phyloP scores from a whole-genome alignment of 176 grass and related monocot genomes.

The Bromus sterilis region DNA sequence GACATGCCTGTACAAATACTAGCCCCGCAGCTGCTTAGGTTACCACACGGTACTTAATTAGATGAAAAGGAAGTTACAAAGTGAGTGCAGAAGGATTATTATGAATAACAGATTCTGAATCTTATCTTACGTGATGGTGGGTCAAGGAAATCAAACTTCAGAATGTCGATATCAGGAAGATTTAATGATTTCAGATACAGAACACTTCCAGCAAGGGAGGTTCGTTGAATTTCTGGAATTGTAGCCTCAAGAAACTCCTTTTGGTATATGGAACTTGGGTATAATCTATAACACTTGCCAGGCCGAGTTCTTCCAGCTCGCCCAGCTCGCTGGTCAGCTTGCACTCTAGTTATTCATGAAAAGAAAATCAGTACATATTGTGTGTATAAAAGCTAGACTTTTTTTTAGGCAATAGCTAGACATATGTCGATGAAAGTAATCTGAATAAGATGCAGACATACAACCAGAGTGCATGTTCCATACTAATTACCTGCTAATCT shows the following conservation, averaged over 20 bases:
- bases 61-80: background rate
- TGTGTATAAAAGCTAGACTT: background rate
- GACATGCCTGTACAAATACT: background rate
- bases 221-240: constrained; percentile 86
- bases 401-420: background rate
- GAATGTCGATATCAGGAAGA: constrained; percentile 82
- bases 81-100: background rate
- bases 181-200: constrained; percentile 83
- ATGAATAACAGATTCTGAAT: constrained; percentile 19
- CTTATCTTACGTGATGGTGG: constrained; percentile 90
- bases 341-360: constrained; percentile 57
- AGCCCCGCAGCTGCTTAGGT: background rate
- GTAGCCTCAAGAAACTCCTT: constrained; percentile 86
- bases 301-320: constrained; percentile 95
- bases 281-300: constrained; percentile 87
- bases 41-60: background rate
- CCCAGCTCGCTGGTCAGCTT: constrained; percentile 93
- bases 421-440: background rate
- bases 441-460: background rate
- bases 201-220: constrained; percentile 87
- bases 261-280: constrained; percentile 60
- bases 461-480: background rate
- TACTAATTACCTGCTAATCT: constrained; percentile 82
- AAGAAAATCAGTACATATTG: constrained; percentile 3
- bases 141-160: constrained; percentile 98